Base-by-base conservation (phyloP, 1,139 yeast species). In the Suhomyces choctaworum region DNA sequence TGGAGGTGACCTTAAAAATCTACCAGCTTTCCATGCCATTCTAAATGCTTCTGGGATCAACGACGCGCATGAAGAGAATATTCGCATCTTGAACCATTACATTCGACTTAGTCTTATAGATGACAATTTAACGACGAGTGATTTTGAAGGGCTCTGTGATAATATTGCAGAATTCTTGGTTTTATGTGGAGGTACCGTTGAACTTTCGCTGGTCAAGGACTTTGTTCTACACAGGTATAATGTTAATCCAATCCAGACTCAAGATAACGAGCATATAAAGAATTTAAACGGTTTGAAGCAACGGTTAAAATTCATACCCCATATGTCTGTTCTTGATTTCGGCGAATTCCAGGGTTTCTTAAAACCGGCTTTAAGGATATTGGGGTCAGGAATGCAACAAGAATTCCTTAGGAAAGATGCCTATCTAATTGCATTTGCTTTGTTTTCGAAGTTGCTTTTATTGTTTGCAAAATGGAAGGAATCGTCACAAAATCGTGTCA, bases 21-120 rank as follows among this genome's bases (percentile, higher is more conserved):
- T 32, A 8, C 29, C 28, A 19, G 20, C 25, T 13, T 19, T 31
- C 7, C 28, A 31, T 16, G 13, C 39, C 2, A 23, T 44, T 2
- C 21, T 40, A 7, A 27, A 28, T 29, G 27, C 27, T 10, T 13
- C 28, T 5, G 35, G 31, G 7, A 22, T 16, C 16, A 13, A 15
- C 4, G 14, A 16, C 3, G 13, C 13, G 13, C 16, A 22, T 11
- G 19, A 29, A 7, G 35, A 35, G 2, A 30, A 27, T 2, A 11
- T 39, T 11, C 37, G 39, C n/a, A 46, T 43, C 25, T 25, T 56
- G 4, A 54, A 56, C 27, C 49, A 46, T 32, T 49, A 40, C 26
- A 25, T 54, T n/a, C 41, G 51, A 12, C 37, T 54, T 7, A 48
- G 48, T 15, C 31, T 54, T 9, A 29, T 51, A 9, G 56, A 54